Percentiles rank a stretch among this genome's conserved stretches.
Evolutionary conservation across 1,284 basidiomycete species (phyloP).

Genomic region (Porogramme epimiltina): DNA sequence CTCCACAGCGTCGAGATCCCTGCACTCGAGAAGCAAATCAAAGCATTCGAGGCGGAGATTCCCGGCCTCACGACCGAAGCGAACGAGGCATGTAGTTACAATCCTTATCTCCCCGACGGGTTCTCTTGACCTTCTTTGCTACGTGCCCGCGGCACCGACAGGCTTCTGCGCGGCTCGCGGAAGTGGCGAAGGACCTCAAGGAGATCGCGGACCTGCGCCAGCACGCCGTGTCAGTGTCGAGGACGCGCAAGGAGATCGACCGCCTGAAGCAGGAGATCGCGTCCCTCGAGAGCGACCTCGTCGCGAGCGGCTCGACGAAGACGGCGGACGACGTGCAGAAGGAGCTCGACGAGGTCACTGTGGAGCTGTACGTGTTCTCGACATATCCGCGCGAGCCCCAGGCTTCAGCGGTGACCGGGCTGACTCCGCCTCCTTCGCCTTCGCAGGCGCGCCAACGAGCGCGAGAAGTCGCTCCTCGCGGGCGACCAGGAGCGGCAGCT

Average conservation of each 20-base stretch:
- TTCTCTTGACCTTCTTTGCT: background rate
- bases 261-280: constrained; percentile 66
- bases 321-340: constrained; percentile 84
- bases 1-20: constrained; percentile 68
- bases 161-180: constrained; percentile 50
- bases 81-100: constrained; percentile 50
- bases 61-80: constrained; percentile 52
- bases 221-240: constrained; percentile 62
- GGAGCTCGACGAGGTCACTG: constrained; percentile 66
- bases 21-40: constrained; percentile 64
- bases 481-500: constrained; percentile 71
- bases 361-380: constrained; percentile 60
- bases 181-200: constrained; percentile 54
- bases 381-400: too few relatives aligned
- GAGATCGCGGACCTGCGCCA: constrained; percentile 70
- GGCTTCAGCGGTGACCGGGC: too few relatives aligned
- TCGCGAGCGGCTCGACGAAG: constrained; percentile 72
- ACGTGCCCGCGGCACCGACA: constrained; percentile 26
- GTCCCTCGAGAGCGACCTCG: constrained; percentile 71
- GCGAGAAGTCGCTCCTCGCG: constrained; percentile 62
- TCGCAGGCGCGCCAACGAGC: constrained; percentile 67
- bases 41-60: constrained; percentile 54
- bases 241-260: constrained; percentile 67
- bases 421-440: background rate
- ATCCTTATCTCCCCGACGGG: too few relatives aligned